A percentile compares a stretch with the other conserved stretches of the same genome.
These are phyloP conservation scores for Pythium coloratum DNA, from an alignment of 352 stramenopile genomes.

Conservation along the genomic window DNA sequence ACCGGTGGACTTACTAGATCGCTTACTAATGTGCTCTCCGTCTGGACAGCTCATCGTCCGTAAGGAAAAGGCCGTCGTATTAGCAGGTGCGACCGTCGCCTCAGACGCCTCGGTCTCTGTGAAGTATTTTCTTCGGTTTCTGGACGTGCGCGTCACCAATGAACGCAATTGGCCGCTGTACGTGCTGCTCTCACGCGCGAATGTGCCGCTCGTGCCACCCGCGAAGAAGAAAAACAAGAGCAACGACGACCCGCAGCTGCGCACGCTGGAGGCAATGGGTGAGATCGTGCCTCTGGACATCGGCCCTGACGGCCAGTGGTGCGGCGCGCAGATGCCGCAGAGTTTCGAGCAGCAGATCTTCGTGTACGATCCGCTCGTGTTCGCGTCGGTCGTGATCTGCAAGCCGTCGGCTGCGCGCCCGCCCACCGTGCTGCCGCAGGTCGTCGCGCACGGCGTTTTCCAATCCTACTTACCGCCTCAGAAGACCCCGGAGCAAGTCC, in stretches of 20 bases:
- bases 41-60: conserved; percentile 21
- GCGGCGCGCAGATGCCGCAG: conserved; percentile 41
- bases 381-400: conserved; percentile 50
- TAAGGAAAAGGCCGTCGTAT: neutral
- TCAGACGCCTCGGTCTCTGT: neutral
- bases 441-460: conserved; percentile 62
- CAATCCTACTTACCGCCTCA: conserved; percentile 51
- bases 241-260: conserved; percentile 33
- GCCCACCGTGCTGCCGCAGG: conserved; percentile 41
- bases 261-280: conserved; percentile 38
- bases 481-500: conserved; percentile 48
- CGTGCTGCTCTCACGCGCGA: conserved; percentile 49
- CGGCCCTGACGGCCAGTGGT: conserved; percentile 64
- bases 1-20: too few relatives aligned
- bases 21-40: neutral
- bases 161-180: conserved; percentile 57
- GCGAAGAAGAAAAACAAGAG: conserved; percentile 6
- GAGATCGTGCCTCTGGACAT: conserved; percentile 57
- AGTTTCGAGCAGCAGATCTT: conserved; percentile 60
- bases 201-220: conserved; percentile 9
- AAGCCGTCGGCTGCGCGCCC: conserved; percentile 63
- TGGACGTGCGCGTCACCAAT: conserved; percentile 55
- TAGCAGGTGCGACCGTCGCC: conserved; percentile 1
- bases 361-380: conserved; percentile 56
- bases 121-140: conserved; percentile 56